A percentile compares a stretch with the other conserved stretches of the same genome.
Conservation (phyloP, 2,329 filamentous ascomycete species). For the Botryotinia narcissicola region DNA sequence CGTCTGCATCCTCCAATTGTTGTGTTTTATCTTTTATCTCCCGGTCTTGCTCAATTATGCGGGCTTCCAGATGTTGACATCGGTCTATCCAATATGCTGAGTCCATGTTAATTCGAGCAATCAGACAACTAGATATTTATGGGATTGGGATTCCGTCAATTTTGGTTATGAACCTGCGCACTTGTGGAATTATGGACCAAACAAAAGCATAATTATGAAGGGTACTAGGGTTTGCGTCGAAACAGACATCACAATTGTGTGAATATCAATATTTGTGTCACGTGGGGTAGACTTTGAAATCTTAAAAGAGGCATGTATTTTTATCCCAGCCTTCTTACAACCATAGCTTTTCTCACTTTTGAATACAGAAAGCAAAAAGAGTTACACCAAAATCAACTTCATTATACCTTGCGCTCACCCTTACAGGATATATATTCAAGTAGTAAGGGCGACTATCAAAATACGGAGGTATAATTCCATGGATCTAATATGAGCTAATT, state of each 20-base stretch:
- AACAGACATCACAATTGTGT: not conserved
- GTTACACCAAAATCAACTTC: not conserved
- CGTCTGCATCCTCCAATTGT: not conserved
- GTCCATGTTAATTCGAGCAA: not conserved
- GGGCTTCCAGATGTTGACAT: not conserved
- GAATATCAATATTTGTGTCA: not conserved
- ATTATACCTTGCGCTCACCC: not conserved
- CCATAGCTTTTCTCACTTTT: not conserved
- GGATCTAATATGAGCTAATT: not conserved
- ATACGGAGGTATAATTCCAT: not conserved
- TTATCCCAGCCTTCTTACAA: too few relatives aligned
- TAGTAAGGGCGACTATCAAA: not conserved
- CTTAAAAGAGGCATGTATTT: not conserved
- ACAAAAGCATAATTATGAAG: not conserved
- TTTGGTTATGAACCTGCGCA: not conserved
- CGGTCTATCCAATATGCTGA: not conserved
- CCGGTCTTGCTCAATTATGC: not conserved
- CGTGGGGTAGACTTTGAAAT: not conserved
- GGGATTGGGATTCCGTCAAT: too few relatives aligned
- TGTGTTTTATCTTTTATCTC: not conserved
- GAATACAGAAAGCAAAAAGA: not conserved
- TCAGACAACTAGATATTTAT: too few relatives aligned
- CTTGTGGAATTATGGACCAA: not conserved
- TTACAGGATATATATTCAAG: not conserved
- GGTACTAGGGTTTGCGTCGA: not conserved